Conservation (phyloP, 768 basidiomycete species). For the Ramaria sp. region DNA sequence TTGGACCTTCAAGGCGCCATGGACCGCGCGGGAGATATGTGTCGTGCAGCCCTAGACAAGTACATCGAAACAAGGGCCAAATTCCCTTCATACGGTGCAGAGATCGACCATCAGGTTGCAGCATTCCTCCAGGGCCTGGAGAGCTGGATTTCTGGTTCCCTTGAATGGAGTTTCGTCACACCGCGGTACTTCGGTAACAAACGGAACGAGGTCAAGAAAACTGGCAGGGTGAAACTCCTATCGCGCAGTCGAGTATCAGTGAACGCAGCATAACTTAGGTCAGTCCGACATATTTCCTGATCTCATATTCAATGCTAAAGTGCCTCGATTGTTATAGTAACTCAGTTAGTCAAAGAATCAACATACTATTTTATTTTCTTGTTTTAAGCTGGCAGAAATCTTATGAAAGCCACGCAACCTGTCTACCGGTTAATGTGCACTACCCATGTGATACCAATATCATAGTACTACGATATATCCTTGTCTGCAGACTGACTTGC, state of each 20-base stretch:
- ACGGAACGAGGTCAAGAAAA: conserved; percentile 43
- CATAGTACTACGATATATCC: too few species aligned
- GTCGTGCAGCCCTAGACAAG: conserved; percentile 19
- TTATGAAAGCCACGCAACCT: too few species aligned
- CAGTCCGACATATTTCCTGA: too few species aligned
- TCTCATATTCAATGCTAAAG: too few species aligned
- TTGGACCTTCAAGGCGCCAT: conserved; percentile 28
- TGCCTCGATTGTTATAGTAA: too few species aligned
- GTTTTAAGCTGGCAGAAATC: too few species aligned
- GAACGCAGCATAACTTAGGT: background rate
- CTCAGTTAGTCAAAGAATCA: too few species aligned
- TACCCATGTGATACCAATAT: too few species aligned
- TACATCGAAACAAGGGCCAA: conserved; percentile 23
- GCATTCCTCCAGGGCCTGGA: conserved; percentile 29
- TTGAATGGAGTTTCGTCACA: conserved; percentile 66
- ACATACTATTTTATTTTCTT: too few species aligned
- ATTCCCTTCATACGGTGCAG: conserved; percentile 53
- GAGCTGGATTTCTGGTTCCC: conserved; percentile 45
- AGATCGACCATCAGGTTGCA: conserved; percentile 46
- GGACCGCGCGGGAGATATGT: conserved; percentile 25
- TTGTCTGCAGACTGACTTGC: too few species aligned
- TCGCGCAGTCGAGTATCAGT: too few species aligned
- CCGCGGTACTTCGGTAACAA: conserved; percentile 43
- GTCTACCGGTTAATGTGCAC: too few species aligned
- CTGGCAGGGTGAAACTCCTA: conserved; percentile 37